phyloP scores from a whole-genome alignment of 1,284 basidiomycete genomes.

The Ustilago nuda region DNA sequence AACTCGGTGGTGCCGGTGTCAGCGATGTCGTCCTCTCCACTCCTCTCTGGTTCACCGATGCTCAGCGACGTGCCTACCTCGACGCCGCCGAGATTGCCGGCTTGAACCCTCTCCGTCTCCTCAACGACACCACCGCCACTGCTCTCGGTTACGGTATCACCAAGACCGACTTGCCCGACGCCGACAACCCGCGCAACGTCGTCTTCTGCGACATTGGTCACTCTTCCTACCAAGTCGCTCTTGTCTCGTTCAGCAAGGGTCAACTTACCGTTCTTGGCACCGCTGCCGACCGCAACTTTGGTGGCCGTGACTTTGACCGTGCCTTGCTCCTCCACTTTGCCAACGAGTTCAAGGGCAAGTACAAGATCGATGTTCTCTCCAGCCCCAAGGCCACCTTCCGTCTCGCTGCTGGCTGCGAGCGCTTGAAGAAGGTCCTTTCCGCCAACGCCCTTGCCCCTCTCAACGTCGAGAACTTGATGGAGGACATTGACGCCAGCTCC shows the following conservation, averaged over 20 bases:
- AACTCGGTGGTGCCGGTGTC: conserved; percentile 64
- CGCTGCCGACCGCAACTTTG: conserved; percentile 67
- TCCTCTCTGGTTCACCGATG: conserved; percentile 68
- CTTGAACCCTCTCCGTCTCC: conserved; percentile 67
- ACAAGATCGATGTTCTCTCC: conserved; percentile 69
- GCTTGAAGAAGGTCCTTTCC: conserved; percentile 69
- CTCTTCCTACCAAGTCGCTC: conserved; percentile 68
- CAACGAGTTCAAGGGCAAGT: conserved; percentile 68
- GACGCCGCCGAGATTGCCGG: conserved; percentile 68
- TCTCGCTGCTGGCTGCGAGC: conserved; percentile 67
- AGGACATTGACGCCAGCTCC: conserved; percentile 67
- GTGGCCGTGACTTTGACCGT: conserved; percentile 68
- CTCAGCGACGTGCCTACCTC: conserved; percentile 66
- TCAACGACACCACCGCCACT: conserved; percentile 68
- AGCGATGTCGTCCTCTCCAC: conserved; percentile 68
- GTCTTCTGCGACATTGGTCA: conserved; percentile 69
- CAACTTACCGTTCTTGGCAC: conserved; percentile 68
- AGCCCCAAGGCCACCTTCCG: conserved; percentile 69
- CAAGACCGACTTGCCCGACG: conserved; percentile 68
- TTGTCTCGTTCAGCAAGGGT: conserved; percentile 68
- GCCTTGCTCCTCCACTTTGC: conserved; percentile 68
- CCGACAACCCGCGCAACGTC: conserved; percentile 67
- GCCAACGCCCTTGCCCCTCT: conserved; percentile 68
- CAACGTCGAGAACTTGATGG: conserved; percentile 69
- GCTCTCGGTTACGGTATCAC: conserved; percentile 69